These are phyloP conservation scores for Salmacisia buchloeana DNA, from an alignment of 1,284 basidiomycete genomes.

Conservation along the genomic window DNA sequence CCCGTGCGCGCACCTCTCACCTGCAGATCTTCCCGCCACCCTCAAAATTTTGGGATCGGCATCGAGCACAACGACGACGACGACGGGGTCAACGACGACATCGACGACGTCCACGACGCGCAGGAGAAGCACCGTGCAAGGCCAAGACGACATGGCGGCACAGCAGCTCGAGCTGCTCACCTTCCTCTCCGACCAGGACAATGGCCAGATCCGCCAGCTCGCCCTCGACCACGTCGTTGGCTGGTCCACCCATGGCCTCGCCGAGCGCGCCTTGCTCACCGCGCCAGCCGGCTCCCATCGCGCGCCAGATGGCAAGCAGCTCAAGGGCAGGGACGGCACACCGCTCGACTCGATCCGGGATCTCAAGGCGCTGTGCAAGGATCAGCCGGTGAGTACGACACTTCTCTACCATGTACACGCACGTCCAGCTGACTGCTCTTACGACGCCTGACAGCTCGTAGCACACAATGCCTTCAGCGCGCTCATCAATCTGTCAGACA, in stretches of 20 bases:
- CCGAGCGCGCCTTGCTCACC: conserved; percentile 35
- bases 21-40: too few species aligned
- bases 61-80: too few species aligned
- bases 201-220: conserved; percentile 78
- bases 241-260: conserved; percentile 35
- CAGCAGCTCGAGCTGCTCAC: conserved; percentile 63
- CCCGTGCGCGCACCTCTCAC: too few species aligned
- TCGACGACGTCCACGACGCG: too few species aligned
- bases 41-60: too few species aligned
- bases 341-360: conserved; percentile 54
- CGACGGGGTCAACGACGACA: too few species aligned
- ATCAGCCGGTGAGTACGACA: conserved; percentile 56
- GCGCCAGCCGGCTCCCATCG: conserved; percentile 24
- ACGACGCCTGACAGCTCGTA: conserved; percentile 54
- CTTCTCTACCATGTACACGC: neutral
- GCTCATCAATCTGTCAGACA: conserved; percentile 88
- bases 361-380: conserved; percentile 75
- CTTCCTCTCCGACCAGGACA: conserved; percentile 74
- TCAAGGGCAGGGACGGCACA: conserved; percentile 32
- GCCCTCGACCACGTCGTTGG: conserved; percentile 73
- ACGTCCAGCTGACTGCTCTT: neutral
- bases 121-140: too few species aligned
- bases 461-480: conserved; percentile 93
- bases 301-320: conserved; percentile 28
- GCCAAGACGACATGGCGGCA: too few species aligned